These are phyloP conservation scores for Strigomonas culicis DNA, from an alignment of 208 protist genomes.

Conservation along the genomic window DNA sequence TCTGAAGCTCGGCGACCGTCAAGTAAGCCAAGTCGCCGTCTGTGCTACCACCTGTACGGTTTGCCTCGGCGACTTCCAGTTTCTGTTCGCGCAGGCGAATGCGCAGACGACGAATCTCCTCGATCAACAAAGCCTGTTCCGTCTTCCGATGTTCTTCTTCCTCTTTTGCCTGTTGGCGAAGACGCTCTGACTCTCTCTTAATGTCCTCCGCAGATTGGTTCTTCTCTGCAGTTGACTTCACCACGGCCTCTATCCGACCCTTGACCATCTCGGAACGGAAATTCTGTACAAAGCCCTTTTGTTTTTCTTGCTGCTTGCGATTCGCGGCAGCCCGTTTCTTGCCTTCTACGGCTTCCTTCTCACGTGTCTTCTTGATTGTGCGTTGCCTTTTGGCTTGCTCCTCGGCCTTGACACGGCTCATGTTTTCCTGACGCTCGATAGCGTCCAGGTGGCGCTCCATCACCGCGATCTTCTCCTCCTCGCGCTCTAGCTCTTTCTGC, in stretches of 20 bases:
- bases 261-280: constrained; percentile 19
- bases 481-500: constrained; percentile 29
- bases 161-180: constrained; percentile 17
- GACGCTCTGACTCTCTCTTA: constrained; percentile 18
- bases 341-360: constrained; percentile 21
- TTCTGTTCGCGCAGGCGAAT: constrained; percentile 21
- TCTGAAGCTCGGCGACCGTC: constrained; percentile 17
- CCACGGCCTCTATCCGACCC: constrained; percentile 20
- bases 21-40: constrained; percentile 7
- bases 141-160: constrained; percentile 18
- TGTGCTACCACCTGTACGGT: background rate
- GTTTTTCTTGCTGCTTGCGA: background rate
- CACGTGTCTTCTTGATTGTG: background rate
- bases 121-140: constrained; percentile 21
- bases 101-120: constrained; percentile 31
- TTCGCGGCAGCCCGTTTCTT: constrained; percentile 3
- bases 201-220: constrained; percentile 22
- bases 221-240: constrained; percentile 10
- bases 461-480: constrained; percentile 19
- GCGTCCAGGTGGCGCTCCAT: constrained; percentile 37
- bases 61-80: constrained; percentile 14
- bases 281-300: constrained; percentile 14
- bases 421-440: constrained; percentile 24
- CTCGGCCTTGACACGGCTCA: constrained; percentile 3
- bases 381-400: background rate